Evolutionary conservation across 2,329 filamentous ascomycete species (phyloP).

Genomic region (Aureobasidium sp.): DNA sequence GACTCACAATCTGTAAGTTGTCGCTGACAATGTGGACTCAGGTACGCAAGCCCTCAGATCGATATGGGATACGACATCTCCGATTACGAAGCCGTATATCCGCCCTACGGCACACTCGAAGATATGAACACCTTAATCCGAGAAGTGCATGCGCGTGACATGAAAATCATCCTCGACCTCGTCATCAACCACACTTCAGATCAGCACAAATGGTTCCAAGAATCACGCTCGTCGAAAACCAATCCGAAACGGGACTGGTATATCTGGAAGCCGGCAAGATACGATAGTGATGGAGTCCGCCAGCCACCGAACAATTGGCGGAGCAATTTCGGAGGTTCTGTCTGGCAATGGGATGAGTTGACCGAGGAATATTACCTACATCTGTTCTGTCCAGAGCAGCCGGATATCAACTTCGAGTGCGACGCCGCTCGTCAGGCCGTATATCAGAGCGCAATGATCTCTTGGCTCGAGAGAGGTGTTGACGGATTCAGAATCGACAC

Average conservation of each 20-base stretch:
- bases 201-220: slow-evolving; percentile 58
- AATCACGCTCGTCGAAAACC: slow-evolving; percentile 51
- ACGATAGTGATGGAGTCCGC: slow-evolving; percentile 44
- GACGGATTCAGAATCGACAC: slow-evolving; percentile 31
- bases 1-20: not conserved
- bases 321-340: slow-evolving; percentile 48
- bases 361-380: slow-evolving; percentile 70
- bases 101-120: slow-evolving; percentile 30
- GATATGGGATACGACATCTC: slow-evolving; percentile 34
- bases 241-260: slow-evolving; percentile 63
- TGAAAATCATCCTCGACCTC: slow-evolving; percentile 32
- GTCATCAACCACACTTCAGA: slow-evolving; percentile 31
- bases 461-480: slow-evolving; percentile 67
- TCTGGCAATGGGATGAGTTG: slow-evolving; percentile 63
- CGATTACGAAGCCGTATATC: slow-evolving; percentile 31
- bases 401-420: slow-evolving; percentile 82
- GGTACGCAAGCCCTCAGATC: slow-evolving; percentile 22
- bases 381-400: slow-evolving; percentile 66
- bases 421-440: slow-evolving; percentile 58
- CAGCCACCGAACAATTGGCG: slow-evolving; percentile 71
- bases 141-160: slow-evolving; percentile 27
- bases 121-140: slow-evolving; percentile 31
- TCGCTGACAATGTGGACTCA: not conserved
- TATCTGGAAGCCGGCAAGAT: slow-evolving; percentile 40
- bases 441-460: slow-evolving; percentile 47